These are phyloP conservation scores for Tetrapisispora taiwanensis DNA, from an alignment of 805 yeast genomes.

Conservation along the genomic window DNA sequence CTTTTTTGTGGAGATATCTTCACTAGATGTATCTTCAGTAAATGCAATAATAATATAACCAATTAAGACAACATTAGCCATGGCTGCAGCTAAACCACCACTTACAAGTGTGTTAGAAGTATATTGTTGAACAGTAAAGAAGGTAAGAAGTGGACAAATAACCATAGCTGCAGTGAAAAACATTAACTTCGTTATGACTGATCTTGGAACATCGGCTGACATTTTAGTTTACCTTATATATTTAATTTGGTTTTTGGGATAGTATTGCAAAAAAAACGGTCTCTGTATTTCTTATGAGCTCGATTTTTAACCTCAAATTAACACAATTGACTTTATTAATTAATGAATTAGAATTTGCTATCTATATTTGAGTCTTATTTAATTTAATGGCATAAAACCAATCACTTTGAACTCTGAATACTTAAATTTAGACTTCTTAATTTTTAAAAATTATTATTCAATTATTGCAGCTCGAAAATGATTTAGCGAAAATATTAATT, in stretches of 20 bases:
- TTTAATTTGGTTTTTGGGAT: too few relatives aligned
- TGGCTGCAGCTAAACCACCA: constrained; percentile 72
- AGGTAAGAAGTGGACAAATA: constrained; percentile 50
- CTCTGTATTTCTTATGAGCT: too few relatives aligned
- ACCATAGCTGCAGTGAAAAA: constrained; percentile 73
- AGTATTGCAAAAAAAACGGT: too few relatives aligned
- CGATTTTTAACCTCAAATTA: too few relatives aligned
- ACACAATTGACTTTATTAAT: too few relatives aligned
- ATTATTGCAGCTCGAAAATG: background rate
- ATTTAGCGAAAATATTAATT: background rate
- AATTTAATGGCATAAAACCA: too few relatives aligned
- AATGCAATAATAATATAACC: constrained; percentile 69
- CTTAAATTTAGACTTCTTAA: too few relatives aligned
- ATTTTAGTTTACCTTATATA: constrained; percentile 8
- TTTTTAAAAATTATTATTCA: too few relatives aligned
- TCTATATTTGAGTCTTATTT: too few relatives aligned
- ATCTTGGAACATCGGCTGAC: constrained; percentile 36
- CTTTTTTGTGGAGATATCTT: constrained; percentile 30
- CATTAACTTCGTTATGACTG: constrained; percentile 56
- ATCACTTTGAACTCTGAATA: too few relatives aligned
- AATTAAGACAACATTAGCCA: constrained; percentile 64
- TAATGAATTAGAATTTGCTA: too few relatives aligned
- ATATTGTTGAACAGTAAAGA: constrained; percentile 43
- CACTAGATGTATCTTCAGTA: constrained; percentile 42
- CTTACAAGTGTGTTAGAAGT: constrained; percentile 47